Base-by-base conservation (phyloP, 306 rosid genomes). In the Prunus dulcis region DNA sequence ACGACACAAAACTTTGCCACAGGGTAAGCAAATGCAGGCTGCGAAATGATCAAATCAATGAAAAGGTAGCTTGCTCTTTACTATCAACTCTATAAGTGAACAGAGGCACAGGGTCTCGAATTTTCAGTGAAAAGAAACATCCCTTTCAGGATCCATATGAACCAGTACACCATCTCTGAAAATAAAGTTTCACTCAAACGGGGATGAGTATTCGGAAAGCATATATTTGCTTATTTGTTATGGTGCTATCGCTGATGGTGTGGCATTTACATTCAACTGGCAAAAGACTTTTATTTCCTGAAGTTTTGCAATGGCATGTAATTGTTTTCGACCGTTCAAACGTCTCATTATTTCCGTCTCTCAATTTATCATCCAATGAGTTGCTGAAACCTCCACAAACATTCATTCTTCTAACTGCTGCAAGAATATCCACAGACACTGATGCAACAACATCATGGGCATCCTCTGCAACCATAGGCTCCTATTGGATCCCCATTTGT, bases 51-150 rank as follows among this genome's bases (percentile, higher is more conserved):
- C 67, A 82, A 74, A 75, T 88, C 80, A 89, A 86, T 81, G 85
- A 74, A 86, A 84, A 86, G 83, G 88, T 65, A 71, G 74, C 85
- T 89, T 87, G 64, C 79, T 76, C 87, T 68, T 81, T 79, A 62
- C 82, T 84, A 89, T 85, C 80, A 88, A 82, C 82, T 88, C 92
- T 80, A 82, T 83, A 75, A 90, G 80, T 67, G 96, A 85, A 87
- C 96, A 90, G 67, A 95, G 97, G 86, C 93, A 89, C 82, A 95
- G 62, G 32, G 82, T 89, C 91, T 92, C 88, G 76, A 85, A 86
- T 89, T 87, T 92, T 89, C 98, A 95, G 86, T 89, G 97, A 79
- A 82, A 79, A 41, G 92, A 69, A 67, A 64, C 85, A 41, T 88
- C 91, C 69, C 82, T 82, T 34, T 78, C 83, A 9, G 86, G 82